Percentiles rank a stretch among this genome's conserved stretches.
phyloP scores from a whole-genome alignment of 1,284 basidiomycete species.

The Pterulicium gracile region DNA sequence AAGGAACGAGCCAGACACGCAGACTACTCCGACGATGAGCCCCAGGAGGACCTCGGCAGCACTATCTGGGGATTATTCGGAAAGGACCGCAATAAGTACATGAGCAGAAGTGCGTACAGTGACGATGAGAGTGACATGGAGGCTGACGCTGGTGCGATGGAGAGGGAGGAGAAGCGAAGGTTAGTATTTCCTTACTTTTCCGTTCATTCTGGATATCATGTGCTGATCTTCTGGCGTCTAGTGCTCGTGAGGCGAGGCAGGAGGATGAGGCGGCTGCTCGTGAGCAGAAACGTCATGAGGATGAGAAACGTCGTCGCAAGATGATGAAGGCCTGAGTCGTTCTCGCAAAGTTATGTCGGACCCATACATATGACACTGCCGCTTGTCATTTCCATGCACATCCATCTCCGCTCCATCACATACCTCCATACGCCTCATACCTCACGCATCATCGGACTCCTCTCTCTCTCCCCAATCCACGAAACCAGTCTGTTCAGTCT shows the following conservation, averaged over 20 bases:
- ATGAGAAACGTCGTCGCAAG: neutral
- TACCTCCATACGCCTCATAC: no score
- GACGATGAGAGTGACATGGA: neutral
- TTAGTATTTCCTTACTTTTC: neutral
- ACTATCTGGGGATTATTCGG: neutral
- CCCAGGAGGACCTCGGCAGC: neutral
- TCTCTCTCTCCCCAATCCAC: no score
- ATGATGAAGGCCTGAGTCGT: no score
- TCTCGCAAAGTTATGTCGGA: no score
- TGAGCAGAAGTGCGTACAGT: neutral
- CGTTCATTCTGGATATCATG: neutral
- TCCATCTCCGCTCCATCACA: no score
- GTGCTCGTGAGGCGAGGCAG: neutral
- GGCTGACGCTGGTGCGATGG: neutral
- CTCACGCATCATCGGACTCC: no score
- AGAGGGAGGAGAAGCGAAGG: neutral
- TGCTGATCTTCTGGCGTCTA: neutral
- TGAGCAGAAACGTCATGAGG: neutral
- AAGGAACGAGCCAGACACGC: no score
- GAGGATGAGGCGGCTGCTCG: neutral
- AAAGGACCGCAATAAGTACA: neutral
- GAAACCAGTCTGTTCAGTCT: no score
- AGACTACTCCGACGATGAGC: no score
- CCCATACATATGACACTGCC: no score
- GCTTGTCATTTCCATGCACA: no score